Evolutionary conservation across 1,284 basidiomycete genomes (phyloP).

Genomic region (Termitomyces sp.): DNA sequence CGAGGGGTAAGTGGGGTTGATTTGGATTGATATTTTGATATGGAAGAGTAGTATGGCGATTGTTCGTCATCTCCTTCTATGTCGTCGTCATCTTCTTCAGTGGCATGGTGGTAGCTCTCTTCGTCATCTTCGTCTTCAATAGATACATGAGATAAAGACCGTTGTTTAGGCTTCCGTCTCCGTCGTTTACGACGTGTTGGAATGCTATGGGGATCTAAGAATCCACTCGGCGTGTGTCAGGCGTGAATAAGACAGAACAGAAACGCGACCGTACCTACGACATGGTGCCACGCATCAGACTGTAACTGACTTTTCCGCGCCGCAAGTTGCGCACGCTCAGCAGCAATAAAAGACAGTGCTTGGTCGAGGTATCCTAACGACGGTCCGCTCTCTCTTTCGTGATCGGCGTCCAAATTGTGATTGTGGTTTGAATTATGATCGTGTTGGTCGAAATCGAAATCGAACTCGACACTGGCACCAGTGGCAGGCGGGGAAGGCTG

Average conservation of each 20-base stretch:
- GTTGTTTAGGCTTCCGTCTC: neutral
- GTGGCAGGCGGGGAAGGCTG: constrained; percentile 10
- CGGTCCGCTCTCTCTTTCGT: constrained; percentile 28
- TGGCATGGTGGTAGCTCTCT: neutral
- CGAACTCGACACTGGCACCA: constrained; percentile 7
- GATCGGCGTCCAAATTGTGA: neutral
- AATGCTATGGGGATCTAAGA: constrained; percentile 14
- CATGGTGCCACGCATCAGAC: constrained; percentile 19
- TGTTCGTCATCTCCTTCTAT: constrained; percentile 1
- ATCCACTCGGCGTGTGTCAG: constrained; percentile 20
- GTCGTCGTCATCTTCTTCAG: neutral
- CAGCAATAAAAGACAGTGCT: constrained; percentile 61
- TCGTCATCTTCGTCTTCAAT: neutral
- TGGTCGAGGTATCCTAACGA: constrained; percentile 62
- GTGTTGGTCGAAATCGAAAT: constrained; percentile 10
- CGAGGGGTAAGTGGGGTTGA: constrained; percentile 15
- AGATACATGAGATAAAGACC: neutral
- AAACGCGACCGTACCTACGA: constrained; percentile 16
- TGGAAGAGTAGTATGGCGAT: neutral
- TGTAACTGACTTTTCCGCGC: constrained; percentile 34
- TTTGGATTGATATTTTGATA: constrained; percentile 8
- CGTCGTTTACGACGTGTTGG: neutral
- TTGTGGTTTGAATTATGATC: neutral
- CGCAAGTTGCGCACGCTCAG: constrained; percentile 51
- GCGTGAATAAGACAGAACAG: constrained; percentile 1